Conservation (phyloP, 2,329 filamentous ascomycete genomes). For the Ophiosphaerella herpotricha region DNA sequence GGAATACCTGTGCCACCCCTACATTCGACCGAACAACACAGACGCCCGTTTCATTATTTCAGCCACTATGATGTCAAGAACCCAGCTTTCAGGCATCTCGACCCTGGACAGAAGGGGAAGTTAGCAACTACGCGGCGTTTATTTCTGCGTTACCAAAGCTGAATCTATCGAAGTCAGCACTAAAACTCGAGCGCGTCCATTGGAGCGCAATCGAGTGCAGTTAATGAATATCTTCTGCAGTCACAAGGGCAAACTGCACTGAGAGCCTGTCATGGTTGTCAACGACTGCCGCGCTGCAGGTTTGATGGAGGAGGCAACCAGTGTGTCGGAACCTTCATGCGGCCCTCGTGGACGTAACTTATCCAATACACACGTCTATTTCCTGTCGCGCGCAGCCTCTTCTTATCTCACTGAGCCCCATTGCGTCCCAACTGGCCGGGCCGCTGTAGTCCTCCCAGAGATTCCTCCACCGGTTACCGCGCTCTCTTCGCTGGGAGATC, state of each 20-base stretch:
- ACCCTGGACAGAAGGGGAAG: neutral
- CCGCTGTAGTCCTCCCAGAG: neutral
- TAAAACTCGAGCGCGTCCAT: constrained; percentile 16
- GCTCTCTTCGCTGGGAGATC: neutral
- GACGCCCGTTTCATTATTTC: constrained; percentile 6
- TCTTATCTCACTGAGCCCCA: constrained; percentile 19
- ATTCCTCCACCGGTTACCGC: constrained; percentile 1
- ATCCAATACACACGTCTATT: constrained; percentile 25
- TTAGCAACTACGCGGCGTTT: constrained; percentile 13
- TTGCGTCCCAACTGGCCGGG: constrained; percentile 10
- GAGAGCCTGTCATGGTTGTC: constrained; percentile 13
- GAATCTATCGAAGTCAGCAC: constrained; percentile 24
- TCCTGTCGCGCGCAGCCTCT: constrained; percentile 19
- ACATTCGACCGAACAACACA: constrained; percentile 7
- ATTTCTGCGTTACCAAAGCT: constrained; percentile 21
- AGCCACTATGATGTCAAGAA: constrained; percentile 11
- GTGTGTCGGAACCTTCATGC: constrained; percentile 9
- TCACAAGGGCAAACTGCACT: constrained; percentile 15
- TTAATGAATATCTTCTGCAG: constrained; percentile 8
- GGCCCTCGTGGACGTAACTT: constrained; percentile 27
- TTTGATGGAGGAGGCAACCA: constrained; percentile 10
- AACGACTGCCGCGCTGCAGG: constrained; percentile 14
- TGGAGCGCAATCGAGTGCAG: constrained; percentile 10
- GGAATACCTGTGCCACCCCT: constrained; percentile 6
- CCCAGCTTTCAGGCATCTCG: constrained; percentile 12